phyloP scores from a whole-genome alignment of 2,329 filamentous ascomycete species.

The Aspergillus pseudonomiae region DNA sequence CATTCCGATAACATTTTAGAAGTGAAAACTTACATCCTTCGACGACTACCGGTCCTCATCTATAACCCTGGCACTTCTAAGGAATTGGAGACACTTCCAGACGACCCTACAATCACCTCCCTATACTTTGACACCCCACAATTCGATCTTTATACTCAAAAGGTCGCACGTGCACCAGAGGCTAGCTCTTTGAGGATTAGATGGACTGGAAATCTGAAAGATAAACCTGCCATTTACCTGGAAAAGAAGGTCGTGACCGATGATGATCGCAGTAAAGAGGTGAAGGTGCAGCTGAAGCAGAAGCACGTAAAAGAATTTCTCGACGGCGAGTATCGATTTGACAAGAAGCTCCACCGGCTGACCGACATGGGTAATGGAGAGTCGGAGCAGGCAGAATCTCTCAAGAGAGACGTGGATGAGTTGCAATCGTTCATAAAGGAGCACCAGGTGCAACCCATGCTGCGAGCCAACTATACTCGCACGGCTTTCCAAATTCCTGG shows the following conservation, averaged over 20 bases:
- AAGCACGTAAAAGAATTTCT: slow-evolving; percentile 91
- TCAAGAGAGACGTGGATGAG: slow-evolving; percentile 71
- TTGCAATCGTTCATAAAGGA: slow-evolving; percentile 81
- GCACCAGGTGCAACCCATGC: slow-evolving; percentile 76
- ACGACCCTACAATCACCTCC: slow-evolving; percentile 88
- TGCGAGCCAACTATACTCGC: slow-evolving; percentile 90
- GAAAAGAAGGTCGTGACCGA: slow-evolving; percentile 87
- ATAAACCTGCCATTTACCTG: slow-evolving; percentile 77
- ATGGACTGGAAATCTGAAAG: slow-evolving; percentile 85
- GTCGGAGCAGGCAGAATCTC: slow-evolving; percentile 65
- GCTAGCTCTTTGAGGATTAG: slow-evolving; percentile 82
- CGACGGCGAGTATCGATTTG: slow-evolving; percentile 84
- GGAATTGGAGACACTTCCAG: slow-evolving; percentile 73
- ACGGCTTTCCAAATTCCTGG: slow-evolving; percentile 96
- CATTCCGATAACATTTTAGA: slow-evolving; percentile 94
- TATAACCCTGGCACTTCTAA: slow-evolving; percentile 87
- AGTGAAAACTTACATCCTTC: slow-evolving; percentile 93
- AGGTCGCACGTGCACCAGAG: slow-evolving; percentile 74
- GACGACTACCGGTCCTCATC: slow-evolving; percentile 85
- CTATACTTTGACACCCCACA: slow-evolving; percentile 91
- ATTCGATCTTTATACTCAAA: slow-evolving; percentile 84
- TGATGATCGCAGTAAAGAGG: slow-evolving; percentile 76
- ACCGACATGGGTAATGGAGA: slow-evolving; percentile 71
- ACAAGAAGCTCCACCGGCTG: slow-evolving; percentile 87
- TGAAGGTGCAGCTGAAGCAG: slow-evolving; percentile 83